These are phyloP conservation scores for Giardia duodenalis DNA, from an alignment of 208 protist genomes.

Conservation along the genomic window DNA sequence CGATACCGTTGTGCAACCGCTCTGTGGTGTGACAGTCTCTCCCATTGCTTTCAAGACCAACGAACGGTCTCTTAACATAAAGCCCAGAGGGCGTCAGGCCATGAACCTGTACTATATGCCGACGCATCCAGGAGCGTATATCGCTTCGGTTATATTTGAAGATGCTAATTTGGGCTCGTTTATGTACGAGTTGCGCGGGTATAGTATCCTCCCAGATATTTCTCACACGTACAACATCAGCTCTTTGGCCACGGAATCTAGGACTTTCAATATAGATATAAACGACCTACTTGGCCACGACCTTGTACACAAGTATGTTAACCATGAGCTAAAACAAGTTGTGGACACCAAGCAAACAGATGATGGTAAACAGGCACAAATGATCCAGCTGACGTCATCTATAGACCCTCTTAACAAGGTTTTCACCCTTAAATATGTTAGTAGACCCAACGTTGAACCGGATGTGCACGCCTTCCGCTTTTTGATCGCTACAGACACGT, in stretches of 20 bases:
- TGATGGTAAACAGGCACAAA: neutral
- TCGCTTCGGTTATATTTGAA: neutral
- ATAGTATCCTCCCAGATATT: neutral
- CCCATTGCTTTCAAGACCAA: neutral
- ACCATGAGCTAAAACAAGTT: neutral
- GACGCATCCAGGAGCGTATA: conserved; percentile 27
- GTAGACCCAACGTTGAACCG: neutral
- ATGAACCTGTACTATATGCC: neutral
- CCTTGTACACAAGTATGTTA: neutral
- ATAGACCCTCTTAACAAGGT: neutral
- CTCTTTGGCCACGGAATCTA: neutral
- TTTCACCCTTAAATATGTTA: neutral
- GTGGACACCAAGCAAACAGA: too few relatives aligned
- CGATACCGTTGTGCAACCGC: neutral
- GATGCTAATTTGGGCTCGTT: conserved; percentile 1
- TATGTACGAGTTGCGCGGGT: neutral
- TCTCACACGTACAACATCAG: neutral
- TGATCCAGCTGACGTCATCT: neutral
- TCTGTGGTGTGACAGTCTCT: neutral
- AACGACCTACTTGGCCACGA: neutral
- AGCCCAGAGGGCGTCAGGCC: neutral
- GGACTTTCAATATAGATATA: neutral
- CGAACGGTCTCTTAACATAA: neutral
- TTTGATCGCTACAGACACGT: neutral
- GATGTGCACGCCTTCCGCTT: neutral